These are phyloP conservation scores for Penicillium alfredii DNA, from an alignment of 495 filamentous ascomycete genomes.

Conservation along the genomic window DNA sequence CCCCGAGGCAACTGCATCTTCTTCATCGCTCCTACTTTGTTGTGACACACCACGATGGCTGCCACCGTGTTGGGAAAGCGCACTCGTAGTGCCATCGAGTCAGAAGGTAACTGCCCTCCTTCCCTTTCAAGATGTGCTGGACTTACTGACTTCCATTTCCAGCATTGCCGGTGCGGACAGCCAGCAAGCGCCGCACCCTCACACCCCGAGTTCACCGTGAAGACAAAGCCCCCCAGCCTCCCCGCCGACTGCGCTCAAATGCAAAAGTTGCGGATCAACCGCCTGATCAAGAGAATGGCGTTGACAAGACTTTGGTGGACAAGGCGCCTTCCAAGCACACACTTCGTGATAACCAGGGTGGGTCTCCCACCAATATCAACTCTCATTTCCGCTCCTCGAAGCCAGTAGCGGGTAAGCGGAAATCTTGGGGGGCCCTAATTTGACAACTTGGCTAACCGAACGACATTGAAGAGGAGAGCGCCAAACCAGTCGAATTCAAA, in stretches of 20 bases:
- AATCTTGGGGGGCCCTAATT: conserved; percentile 1
- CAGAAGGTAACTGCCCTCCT: conserved; percentile 45
- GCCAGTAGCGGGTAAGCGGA: conserved; percentile 28
- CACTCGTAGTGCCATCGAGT: conserved; percentile 46
- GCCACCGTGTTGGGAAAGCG: conserved; percentile 56
- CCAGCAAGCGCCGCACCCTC: conserved; percentile 58
- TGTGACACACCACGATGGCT: conserved; percentile 45
- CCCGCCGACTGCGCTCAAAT: conserved; percentile 32
- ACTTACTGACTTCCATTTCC: conserved; percentile 10
- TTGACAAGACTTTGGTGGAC: conserved; percentile 15
- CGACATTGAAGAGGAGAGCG: conserved; percentile 23
- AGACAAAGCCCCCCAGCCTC: conserved; percentile 13
- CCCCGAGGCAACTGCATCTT: conserved; percentile 11
- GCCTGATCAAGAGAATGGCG: conserved; percentile 28
- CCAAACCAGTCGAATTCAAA: conserved; percentile 32
- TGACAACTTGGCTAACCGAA: not conserved
- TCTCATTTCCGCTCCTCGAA: conserved; percentile 28
- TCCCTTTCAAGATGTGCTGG: too few species aligned
- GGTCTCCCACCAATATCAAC: conserved; percentile 29
- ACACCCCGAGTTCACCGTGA: conserved; percentile 30
- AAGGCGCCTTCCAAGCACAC: conserved; percentile 25
- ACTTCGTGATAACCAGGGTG: conserved; percentile 22
- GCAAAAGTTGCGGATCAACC: conserved; percentile 17
- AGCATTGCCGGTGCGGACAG: conserved; percentile 43
- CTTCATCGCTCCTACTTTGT: conserved; percentile 6